Base-by-base conservation (phyloP, 2,329 filamentous ascomycete genomes). In the Diaporthe sp. region DNA sequence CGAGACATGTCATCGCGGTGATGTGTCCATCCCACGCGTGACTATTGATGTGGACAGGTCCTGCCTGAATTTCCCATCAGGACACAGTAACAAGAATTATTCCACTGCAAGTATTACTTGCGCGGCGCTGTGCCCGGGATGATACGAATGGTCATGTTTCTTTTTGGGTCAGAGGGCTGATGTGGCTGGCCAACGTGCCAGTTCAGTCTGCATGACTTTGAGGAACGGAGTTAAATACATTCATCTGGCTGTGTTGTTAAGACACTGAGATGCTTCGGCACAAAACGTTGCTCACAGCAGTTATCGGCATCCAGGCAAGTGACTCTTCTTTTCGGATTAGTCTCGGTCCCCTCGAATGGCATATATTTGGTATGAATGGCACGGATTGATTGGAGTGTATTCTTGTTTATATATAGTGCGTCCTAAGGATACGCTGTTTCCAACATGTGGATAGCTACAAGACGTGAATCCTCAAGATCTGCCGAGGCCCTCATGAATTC, bases 371-470 rank as follows among this genome's bases (percentile, higher is more conserved):
- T 28, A 22, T 34, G 42, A 7, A n/a, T 19, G 28, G 19, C 25
- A 28, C 17, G 7, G 31, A 39, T 68, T 69, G 65, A 69, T 55
- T 39, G 49, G 42, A 55, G 65, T 55, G 46, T 55, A 42, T 55
- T 55, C 22, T 55, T 22, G 15, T 15, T n/a, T 69, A 13, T 37
- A 28, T 55, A 13, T 69, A 22, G 31, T 7, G 31, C 5, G n/a
- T 22, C 12, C 0, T 19, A 10, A 53, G 15, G 46, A 55, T 4
- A 17, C 5, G 13, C 5, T 31, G n/a, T 55, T 55, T 19, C 34
- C n/a, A 15, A 22, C n/a, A 9, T 22, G 49, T 17, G 28, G 25
- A 22, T 28, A 55, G 55, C 8, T 31, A 39, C 49, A 8, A 28
- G 19, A 22, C 17, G 3, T 13, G 12, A 22, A 49, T 34, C 42